Percentiles rank a stretch among this genome's conserved stretches.
These are phyloP conservation scores for Sarcodon aspratus DNA, from an alignment of 768 basidiomycete species.

Conservation along the genomic window DNA sequence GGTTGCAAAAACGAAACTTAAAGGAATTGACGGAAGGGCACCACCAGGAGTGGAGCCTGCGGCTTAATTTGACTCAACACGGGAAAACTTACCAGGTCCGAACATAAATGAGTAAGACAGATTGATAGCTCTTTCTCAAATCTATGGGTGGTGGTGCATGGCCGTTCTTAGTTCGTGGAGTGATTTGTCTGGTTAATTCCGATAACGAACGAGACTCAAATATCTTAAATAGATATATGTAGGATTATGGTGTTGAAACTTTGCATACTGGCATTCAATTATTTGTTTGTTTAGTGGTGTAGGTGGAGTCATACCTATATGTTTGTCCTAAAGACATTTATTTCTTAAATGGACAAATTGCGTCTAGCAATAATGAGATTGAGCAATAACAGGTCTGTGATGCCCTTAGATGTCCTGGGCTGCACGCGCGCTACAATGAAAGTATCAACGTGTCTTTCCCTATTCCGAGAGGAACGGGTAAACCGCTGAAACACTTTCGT, in stretches of 20 bases:
- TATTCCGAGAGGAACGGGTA: constrained; percentile 71
- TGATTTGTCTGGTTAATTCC: constrained; percentile 97
- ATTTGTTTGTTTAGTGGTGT: too few relatives aligned
- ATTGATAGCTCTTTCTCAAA: too few relatives aligned
- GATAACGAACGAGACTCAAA: constrained; percentile 92
- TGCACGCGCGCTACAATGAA: constrained; percentile 84
- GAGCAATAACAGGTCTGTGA: constrained; percentile 89
- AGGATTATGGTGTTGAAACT: too few relatives aligned
- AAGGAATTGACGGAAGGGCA: constrained; percentile 80
- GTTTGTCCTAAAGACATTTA: too few relatives aligned
- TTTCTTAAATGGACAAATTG: too few relatives aligned
- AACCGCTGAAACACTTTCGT: constrained; percentile 73
- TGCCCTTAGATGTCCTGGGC: constrained; percentile 87
- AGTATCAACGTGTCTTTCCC: constrained; percentile 71
- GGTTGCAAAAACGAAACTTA: constrained; percentile 70
- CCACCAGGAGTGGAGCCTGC: constrained; percentile 73
- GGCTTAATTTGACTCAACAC: constrained; percentile 82
- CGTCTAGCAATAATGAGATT: too few relatives aligned
- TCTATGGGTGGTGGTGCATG: constrained; percentile 85
- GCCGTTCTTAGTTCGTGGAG: constrained; percentile 86
- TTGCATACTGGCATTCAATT: too few relatives aligned
- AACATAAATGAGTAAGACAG: too few relatives aligned
- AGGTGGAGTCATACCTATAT: too few relatives aligned
- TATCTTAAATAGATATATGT: constrained; percentile 89
- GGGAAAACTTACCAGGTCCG: constrained; percentile 75